A percentile compares a stretch with the other conserved stretches of the same genome.
phyloP scores from a whole-genome alignment of 345 rosid genomes.

The Arabidopsis thaliana region DNA sequence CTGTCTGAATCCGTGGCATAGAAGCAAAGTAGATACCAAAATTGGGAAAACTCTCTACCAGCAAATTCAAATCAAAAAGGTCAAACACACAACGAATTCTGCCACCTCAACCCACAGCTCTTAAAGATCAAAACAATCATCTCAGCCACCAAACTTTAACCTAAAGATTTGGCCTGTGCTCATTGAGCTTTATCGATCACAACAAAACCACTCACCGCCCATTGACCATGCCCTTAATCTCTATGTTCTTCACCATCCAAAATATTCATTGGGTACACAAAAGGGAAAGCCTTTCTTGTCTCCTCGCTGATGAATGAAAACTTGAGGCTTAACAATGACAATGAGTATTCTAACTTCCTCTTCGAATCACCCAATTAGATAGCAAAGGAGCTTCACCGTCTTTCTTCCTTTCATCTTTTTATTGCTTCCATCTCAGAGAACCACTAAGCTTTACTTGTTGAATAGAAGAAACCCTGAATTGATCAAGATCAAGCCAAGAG shows the following conservation, averaged over 20 bases:
- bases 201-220: slow-evolving; percentile 27
- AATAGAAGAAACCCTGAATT: slow-evolving; percentile 1
- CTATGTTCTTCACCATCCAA: background rate
- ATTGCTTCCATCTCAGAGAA: slow-evolving; percentile 19
- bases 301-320: slow-evolving; percentile 21
- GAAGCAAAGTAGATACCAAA: slow-evolving; percentile 44
- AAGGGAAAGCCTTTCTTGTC: slow-evolving; percentile 30
- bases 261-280: background rate
- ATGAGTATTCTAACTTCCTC: slow-evolving; percentile 15
- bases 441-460: background rate
- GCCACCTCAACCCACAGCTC: slow-evolving; percentile 23
- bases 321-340: slow-evolving; percentile 1
- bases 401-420: background rate
- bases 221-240: slow-evolving; percentile 25
- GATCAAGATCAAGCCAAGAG: slow-evolving; percentile 19
- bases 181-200: slow-evolving; percentile 23
- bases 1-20: slow-evolving; percentile 36
- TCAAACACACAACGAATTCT: slow-evolving; percentile 29
- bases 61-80: slow-evolving; percentile 31
- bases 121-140: slow-evolving; percentile 30
- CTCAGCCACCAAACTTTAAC: slow-evolving; percentile 42
- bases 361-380: background rate
- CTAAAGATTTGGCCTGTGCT: slow-evolving; percentile 38
- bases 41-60: slow-evolving; percentile 26
- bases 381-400: slow-evolving; percentile 1